phyloP scores from a whole-genome alignment of 192 early-diverging fungal genomes.

The Coemansia asiatica region DNA sequence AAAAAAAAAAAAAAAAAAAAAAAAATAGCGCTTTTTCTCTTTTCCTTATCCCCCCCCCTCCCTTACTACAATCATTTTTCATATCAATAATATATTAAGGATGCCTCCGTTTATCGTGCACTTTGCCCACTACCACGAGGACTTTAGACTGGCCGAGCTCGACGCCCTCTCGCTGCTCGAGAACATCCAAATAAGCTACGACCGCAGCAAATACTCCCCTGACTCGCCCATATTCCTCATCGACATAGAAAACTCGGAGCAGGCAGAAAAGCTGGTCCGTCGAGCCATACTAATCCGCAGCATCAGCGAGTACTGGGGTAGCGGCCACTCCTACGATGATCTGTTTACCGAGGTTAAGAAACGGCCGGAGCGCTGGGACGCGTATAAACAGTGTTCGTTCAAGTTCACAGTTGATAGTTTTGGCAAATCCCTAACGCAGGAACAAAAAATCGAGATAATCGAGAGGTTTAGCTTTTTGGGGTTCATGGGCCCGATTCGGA shows the following conservation, averaged over 20 bases:
- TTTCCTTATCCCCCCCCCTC: background rate
- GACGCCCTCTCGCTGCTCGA: conserved; percentile 79
- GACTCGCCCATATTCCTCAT: conserved; percentile 83
- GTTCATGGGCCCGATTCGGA: conserved; percentile 74
- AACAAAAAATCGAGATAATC: conserved; percentile 77
- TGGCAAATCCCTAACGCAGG: conserved; percentile 67
- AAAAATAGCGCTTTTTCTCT: background rate
- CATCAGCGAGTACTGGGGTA: conserved; percentile 78
- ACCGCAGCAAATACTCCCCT: conserved; percentile 59
- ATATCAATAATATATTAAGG: background rate
- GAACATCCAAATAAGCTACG: conserved; percentile 65
- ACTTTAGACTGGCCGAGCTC: conserved; percentile 83
- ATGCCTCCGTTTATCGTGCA: conserved; percentile 60
- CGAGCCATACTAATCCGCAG: conserved; percentile 80
- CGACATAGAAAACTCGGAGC: conserved; percentile 63
- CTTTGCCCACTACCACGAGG: conserved; percentile 71
- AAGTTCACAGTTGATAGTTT: conserved; percentile 77
- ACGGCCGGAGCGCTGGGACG: conserved; percentile 59
- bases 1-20: background rate
- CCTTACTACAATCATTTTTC: background rate
- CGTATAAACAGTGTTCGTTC: conserved; percentile 63
- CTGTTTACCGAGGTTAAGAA: conserved; percentile 62
- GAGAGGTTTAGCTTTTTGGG: conserved; percentile 83
- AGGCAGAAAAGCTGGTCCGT: conserved; percentile 71
- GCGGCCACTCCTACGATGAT: conserved; percentile 60